phyloP scores from a whole-genome alignment of 1,284 basidiomycete species.

The Pholiota adiposa region DNA sequence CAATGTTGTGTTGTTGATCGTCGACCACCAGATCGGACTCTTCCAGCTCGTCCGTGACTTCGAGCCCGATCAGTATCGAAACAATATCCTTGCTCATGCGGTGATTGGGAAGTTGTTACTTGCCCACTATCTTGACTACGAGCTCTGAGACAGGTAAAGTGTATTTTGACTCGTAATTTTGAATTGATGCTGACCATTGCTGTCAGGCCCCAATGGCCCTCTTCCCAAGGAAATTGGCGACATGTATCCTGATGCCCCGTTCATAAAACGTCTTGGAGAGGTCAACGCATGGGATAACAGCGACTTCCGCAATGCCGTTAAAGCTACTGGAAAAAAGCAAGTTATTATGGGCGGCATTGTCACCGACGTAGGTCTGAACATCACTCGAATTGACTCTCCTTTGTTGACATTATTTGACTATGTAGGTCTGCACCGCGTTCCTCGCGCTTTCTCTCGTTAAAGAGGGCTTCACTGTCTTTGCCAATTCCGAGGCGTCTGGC shows the following conservation, averaged over 20 bases:
- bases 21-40: slow-evolving; percentile 53
- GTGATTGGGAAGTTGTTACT: slow-evolving; percentile 46
- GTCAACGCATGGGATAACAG: slow-evolving; percentile 55
- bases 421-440: slow-evolving; percentile 50
- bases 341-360: slow-evolving; percentile 51
- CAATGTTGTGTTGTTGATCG: slow-evolving; percentile 44
- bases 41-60: slow-evolving; percentile 48
- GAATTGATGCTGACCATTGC: neutral
- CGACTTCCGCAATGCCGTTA: slow-evolving; percentile 48
- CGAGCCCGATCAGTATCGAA: slow-evolving; percentile 41
- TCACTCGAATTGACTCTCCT: neutral
- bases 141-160: slow-evolving; percentile 43
- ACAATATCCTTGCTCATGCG: slow-evolving; percentile 51
- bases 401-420: neutral
- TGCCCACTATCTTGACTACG: slow-evolving; percentile 50
- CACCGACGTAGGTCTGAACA: slow-evolving; percentile 43
- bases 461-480: slow-evolving; percentile 50
- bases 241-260: slow-evolving; percentile 46
- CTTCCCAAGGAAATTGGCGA: slow-evolving; percentile 46
- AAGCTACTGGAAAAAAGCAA: slow-evolving; percentile 51
- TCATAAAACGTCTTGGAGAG: slow-evolving; percentile 52
- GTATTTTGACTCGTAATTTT: neutral
- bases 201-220: slow-evolving; percentile 48
- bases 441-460: slow-evolving; percentile 46
- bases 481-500: slow-evolving; percentile 49